phyloP scores from a whole-genome alignment of 2,329 filamentous ascomycete species.

The Neonectria sp. region DNA sequence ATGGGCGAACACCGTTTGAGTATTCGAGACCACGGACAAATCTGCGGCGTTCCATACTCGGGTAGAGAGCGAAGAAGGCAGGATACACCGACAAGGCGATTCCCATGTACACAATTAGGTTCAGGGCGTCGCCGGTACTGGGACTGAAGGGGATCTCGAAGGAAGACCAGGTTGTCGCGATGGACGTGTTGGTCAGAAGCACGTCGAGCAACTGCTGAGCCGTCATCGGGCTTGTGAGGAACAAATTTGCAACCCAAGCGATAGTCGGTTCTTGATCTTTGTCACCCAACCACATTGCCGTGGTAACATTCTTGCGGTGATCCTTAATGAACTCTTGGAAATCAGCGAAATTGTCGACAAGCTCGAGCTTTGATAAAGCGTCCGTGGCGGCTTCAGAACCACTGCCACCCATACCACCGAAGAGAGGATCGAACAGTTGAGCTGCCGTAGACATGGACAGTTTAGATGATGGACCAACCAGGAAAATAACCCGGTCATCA shows the following conservation, averaged over 20 bases:
- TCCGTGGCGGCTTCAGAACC: constrained; percentile 34
- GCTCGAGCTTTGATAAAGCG: constrained; percentile 56
- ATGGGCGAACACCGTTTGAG: constrained; percentile 87
- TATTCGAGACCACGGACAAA: constrained; percentile 90
- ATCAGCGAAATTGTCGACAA: constrained; percentile 75
- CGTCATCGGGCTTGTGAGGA: constrained; percentile 71
- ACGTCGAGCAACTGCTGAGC: constrained; percentile 77
- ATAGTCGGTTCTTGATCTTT: constrained; percentile 73
- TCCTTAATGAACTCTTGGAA: constrained; percentile 77
- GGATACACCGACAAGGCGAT: constrained; percentile 85
- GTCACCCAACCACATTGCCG: constrained; percentile 83
- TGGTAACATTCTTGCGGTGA: constrained; percentile 78
- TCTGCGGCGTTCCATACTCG: constrained; percentile 84
- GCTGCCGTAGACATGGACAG: constrained; percentile 52
- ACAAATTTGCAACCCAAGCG: constrained; percentile 78
- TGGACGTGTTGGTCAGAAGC: constrained; percentile 77
- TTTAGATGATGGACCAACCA: constrained; percentile 54
- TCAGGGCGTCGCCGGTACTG: constrained; percentile 79
- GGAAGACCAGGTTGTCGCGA: constrained; percentile 79
- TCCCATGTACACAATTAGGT: constrained; percentile 86
- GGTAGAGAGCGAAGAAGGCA: constrained; percentile 90
- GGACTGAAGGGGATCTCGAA: constrained; percentile 84
- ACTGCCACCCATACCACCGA: constrained; percentile 46
- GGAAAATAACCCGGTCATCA: constrained; percentile 42
- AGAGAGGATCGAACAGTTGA: constrained; percentile 59